Base-by-base conservation (phyloP, 2,329 filamentous ascomycete genomes). In the Colletotrichum lentis region DNA sequence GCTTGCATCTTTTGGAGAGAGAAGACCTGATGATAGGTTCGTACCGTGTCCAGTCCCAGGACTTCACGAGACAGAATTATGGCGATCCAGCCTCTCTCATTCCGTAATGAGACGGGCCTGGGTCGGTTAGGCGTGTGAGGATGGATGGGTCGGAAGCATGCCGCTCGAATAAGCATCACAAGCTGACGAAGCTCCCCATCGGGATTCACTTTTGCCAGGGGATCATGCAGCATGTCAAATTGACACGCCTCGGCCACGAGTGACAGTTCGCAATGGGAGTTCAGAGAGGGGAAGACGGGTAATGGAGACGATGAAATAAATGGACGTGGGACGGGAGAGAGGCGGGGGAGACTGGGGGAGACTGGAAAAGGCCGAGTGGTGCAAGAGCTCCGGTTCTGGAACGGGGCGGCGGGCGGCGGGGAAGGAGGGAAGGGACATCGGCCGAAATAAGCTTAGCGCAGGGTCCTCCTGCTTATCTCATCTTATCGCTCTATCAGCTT, bases 251-350 rank as follows among this genome's bases (percentile, higher is more conserved):
- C 27, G 16, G n/a, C 44, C 60, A 43, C 14, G 35, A 62, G 24
- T 50, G 44, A 56, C 64, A 66, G 44, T 27, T 66, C 58, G 64
- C 64, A 57, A 24, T 56, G 37, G 44, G n/a, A 16, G 27, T 20
- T 39, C 56, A 20, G 22, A 46, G 44, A 18, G 57, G 27, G 46
- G 46, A 20, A 60, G 31, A 39, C 31, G 43, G 24, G 14, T 35
- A 62, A 20, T 47, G 58, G 37, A 62, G 63, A 27, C 43, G 56
- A n/a, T 47, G 41, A 44, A 62, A 57, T 22, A n/a, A n/a, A n/a
- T n/a, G 41, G 35, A 49, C 44, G 43, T 54, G 50, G 37, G 24
- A 44, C 50, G 64, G 49, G 58, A 35, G 58, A 50, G 37, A 44
- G 58, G 64, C 57, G 58, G 41, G 58, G 58, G 37, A 8, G 12